A percentile compares a stretch with the other conserved stretches of the same genome.
phyloP scores from a whole-genome alignment of 148 eudicot genomes.

The Amaranthus palmeri region DNA sequence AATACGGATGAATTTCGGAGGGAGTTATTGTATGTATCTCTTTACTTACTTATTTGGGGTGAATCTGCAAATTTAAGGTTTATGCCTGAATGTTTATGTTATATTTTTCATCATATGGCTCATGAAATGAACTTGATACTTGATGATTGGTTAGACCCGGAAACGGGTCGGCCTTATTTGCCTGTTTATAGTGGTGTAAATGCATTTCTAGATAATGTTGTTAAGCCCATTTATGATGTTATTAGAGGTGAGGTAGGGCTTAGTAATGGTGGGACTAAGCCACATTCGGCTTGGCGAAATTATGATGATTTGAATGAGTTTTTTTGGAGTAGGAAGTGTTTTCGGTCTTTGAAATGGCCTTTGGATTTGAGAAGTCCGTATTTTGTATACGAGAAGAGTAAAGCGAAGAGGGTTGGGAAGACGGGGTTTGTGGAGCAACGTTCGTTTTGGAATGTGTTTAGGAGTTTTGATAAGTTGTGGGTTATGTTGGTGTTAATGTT shows the following conservation, averaged over 20 bases:
- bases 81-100: conserved; percentile 78
- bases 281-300: conserved; percentile 92
- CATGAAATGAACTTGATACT: conserved; percentile 58
- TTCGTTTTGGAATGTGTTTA: conserved; percentile 84
- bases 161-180: conserved; percentile 49
- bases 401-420: conserved; percentile 57
- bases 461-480: conserved; percentile 93
- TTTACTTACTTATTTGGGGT: conserved; percentile 81
- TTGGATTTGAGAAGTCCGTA: conserved; percentile 52
- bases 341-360: conserved; percentile 72
- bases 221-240: conserved; percentile 51
- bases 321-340: conserved; percentile 84
- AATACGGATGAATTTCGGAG: conserved; percentile 47
- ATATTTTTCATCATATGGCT: conserved; percentile 75
- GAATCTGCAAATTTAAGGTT: conserved; percentile 76
- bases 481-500: conserved; percentile 58
- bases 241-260: conserved; percentile 51
- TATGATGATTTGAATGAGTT: conserved; percentile 93
- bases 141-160: conserved; percentile 40
- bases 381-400: conserved; percentile 19
- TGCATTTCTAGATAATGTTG: conserved; percentile 44
- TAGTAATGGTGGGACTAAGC: conserved; percentile 70
- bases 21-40: conserved; percentile 62
- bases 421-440: conserved; percentile 95
- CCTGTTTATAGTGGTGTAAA: conserved; percentile 46